These are phyloP conservation scores for Eucalyptus coolabah DNA, from an alignment of 345 rosid species.

Conservation along the genomic window DNA sequence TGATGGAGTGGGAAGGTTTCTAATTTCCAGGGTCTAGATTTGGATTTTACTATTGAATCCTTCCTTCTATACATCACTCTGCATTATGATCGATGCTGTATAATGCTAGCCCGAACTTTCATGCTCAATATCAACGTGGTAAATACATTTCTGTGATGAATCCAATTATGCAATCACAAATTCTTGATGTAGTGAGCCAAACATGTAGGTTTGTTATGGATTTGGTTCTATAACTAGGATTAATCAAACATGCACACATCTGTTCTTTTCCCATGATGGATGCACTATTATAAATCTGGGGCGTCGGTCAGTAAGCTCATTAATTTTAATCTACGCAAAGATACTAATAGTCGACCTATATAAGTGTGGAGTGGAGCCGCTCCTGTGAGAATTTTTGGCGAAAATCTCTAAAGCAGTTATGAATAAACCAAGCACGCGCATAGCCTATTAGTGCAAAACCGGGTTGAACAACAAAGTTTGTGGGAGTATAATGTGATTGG, in stretches of 20 bases:
- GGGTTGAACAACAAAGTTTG: no score
- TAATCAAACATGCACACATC: background rate
- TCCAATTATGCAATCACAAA: background rate
- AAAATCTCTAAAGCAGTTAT: no score
- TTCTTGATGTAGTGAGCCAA: background rate
- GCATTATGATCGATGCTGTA: background rate
- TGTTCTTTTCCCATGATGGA: background rate
- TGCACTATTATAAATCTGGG: background rate
- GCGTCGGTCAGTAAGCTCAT: background rate
- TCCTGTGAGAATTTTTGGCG: background rate
- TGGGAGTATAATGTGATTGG: no score
- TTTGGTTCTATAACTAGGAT: background rate
- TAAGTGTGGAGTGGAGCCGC: no score
- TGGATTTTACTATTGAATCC: background rate
- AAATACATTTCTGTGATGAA: background rate
- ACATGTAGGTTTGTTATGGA: background rate
- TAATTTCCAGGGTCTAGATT: background rate
- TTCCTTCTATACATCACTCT: background rate
- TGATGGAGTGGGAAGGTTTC: background rate
- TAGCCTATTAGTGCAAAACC: no score
- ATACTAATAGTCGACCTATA: no score
- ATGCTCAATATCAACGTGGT: background rate
- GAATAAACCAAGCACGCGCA: no score
- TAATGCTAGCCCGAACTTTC: background rate
- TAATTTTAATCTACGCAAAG: background rate